Evolutionary conservation across 495 filamentous ascomycete species (phyloP).

Genomic region (Neurospora sp.): DNA sequence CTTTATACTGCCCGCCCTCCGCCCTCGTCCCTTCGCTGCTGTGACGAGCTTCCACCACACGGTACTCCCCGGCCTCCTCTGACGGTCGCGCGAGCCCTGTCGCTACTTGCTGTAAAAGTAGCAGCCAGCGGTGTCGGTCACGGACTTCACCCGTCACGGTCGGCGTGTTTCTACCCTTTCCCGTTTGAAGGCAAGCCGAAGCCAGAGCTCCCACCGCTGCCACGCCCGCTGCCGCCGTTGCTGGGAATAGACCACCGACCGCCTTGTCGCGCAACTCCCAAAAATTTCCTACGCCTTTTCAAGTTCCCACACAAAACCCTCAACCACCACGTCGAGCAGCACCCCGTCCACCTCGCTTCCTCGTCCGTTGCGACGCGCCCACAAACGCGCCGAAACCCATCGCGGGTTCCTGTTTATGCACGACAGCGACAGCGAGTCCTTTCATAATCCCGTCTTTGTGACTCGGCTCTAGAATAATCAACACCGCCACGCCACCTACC

Average conservation of each 20-base stretch:
- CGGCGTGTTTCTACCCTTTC: neutral
- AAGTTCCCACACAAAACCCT: slow-evolving; percentile 5
- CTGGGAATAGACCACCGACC: neutral
- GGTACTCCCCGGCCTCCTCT: neutral
- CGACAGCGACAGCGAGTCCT: neutral
- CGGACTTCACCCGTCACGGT: neutral
- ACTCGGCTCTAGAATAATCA: neutral
- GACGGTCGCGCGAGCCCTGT: neutral
- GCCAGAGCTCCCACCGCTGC: neutral
- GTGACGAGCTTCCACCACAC: neutral
- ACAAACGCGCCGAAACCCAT: neutral
- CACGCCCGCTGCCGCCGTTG: neutral
- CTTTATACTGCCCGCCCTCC: neutral
- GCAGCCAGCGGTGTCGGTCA: neutral
- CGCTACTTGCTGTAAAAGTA: neutral
- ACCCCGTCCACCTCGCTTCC: neutral
- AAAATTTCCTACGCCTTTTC: slow-evolving; percentile 2
- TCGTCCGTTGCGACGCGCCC: slow-evolving; percentile 1
- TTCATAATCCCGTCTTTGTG: neutral
- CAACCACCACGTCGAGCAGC: neutral
- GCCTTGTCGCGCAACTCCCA: slow-evolving; percentile 3
- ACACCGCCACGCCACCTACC: neutral
- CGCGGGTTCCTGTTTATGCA: slow-evolving; percentile 4
- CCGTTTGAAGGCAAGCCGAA: neutral
- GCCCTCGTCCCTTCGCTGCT: neutral